Conservation (phyloP, 2,329 filamentous ascomycete species). For the Cyanodermella asteris region DNA sequence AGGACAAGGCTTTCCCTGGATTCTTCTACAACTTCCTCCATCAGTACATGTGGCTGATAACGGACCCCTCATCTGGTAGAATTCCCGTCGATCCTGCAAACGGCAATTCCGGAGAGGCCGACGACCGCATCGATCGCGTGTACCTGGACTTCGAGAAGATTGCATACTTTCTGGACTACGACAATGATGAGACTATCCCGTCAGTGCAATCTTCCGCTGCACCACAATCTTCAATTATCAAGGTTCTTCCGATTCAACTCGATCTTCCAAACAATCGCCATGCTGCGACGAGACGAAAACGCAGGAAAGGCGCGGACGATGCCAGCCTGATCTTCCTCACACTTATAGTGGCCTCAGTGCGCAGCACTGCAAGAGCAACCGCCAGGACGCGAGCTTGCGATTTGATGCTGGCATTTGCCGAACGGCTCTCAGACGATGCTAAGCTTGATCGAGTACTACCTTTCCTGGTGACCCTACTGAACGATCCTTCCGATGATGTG, state of each 20-base stretch:
- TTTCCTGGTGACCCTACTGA: slow-evolving; percentile 64
- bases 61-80: slow-evolving; percentile 66
- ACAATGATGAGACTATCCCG: slow-evolving; percentile 23
- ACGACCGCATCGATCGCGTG: slow-evolving; percentile 82
- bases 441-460: slow-evolving; percentile 86
- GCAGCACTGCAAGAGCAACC: slow-evolving; percentile 74
- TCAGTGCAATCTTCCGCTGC: no score
- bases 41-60: slow-evolving; percentile 92
- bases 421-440: slow-evolving; percentile 79
- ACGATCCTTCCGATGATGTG: slow-evolving; percentile 65
- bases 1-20: slow-evolving; percentile 73
- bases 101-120: slow-evolving; percentile 62
- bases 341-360: slow-evolving; percentile 65
- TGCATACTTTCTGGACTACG: slow-evolving; percentile 72
- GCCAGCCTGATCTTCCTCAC: slow-evolving; percentile 84
- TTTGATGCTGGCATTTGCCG: slow-evolving; percentile 73
- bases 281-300: slow-evolving; percentile 36
- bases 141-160: slow-evolving; percentile 97
- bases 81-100: slow-evolving; percentile 44
- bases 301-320: slow-evolving; percentile 50
- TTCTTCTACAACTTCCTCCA: slow-evolving; percentile 98
- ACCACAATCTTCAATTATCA: slow-evolving; percentile 9
- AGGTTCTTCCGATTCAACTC: slow-evolving; percentile 48
- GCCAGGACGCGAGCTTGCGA: slow-evolving; percentile 79
- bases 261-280: slow-evolving; percentile 74